Base-by-base conservation (phyloP, 768 basidiomycete genomes). In the Botryobasidium botryosum region DNA sequence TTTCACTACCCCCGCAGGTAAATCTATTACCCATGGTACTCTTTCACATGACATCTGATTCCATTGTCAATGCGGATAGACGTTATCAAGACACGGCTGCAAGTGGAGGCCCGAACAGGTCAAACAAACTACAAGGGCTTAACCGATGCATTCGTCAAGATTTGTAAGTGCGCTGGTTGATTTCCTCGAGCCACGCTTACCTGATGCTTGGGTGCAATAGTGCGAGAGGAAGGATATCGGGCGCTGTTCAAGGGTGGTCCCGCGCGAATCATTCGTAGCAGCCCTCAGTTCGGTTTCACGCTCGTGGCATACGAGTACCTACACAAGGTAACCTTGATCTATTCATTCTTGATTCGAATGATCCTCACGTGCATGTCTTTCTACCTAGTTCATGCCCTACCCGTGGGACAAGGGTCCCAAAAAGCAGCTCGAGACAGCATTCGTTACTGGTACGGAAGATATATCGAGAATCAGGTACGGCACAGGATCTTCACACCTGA, bases 71-170 rank as follows among this genome's bases (percentile, higher is more conserved):
- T 20, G 53, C 48, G 21, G 61, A 53, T 59, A 82, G 92, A 99
- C 62, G 94, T 97, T 50, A 84, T 97, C 57, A 97, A 99, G 72
- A 97, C 94, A 13, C 75, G 91, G 38, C 64, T 97, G 52, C 92
- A 97, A 59, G 80, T 86, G 8, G 94, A 97, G 59, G 81, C 87
- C 35, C 72, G 80, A 51, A 78, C 81, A 55, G 94, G 94, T 8
- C 76, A 97, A 58, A 83, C 88, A 4, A 66, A 77, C 48, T 99
- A 99, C 67, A 84, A 83, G 59, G 92, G 94, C 36, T 61, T 94
- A 31, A 59, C 66, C 13, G 91, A 99, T 61, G 91, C 88, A 17
- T 85, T 96, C 55, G 65, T 71, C 27, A 92, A 81, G 61, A 97
- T 99, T 48, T 81, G 85, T 79, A 58, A 58, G 79, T 70, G 15